These are phyloP conservation scores for Globisporangium orthogonon DNA, from an alignment of 352 stramenopile species.

Conservation along the genomic window DNA sequence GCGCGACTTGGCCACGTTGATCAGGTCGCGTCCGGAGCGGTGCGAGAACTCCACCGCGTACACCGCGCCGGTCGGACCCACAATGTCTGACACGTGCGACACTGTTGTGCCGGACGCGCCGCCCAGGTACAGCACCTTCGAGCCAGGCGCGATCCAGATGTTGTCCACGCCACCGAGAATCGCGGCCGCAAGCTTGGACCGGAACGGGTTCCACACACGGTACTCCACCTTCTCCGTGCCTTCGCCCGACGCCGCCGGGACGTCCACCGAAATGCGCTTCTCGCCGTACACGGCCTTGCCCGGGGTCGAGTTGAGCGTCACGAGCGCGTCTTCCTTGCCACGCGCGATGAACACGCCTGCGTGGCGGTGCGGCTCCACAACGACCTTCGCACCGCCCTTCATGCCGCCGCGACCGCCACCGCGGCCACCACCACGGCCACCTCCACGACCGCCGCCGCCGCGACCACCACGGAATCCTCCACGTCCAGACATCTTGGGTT, in stretches of 20 bases:
- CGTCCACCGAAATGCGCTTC: constrained; percentile 98
- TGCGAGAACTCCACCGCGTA: constrained; percentile 99
- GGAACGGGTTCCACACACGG: constrained; percentile 99
- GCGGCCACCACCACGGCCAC: constrained; percentile 49
- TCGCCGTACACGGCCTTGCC: constrained; percentile 99
- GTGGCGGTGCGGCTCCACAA: constrained; percentile 98
- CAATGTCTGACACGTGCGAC: constrained; percentile 99
- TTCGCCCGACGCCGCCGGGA: constrained; percentile 83
- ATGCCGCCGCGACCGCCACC: constrained; percentile 82
- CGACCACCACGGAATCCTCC: constrained; percentile 28
- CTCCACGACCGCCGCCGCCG: constrained; percentile 45
- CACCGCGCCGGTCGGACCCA: constrained; percentile 94
- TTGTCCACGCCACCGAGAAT: constrained; percentile 99
- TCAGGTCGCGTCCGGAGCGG: constrained; percentile 96
- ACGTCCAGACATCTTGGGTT: constrained; percentile 16
- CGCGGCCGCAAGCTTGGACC: constrained; percentile 98
- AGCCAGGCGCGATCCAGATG: constrained; percentile 97
- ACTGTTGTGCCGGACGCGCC: constrained; percentile 98
- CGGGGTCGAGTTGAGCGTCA: constrained; percentile 98
- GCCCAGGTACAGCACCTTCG: constrained; percentile 99
- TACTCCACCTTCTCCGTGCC: constrained; percentile 98
- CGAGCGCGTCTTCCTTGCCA: constrained; percentile 98
- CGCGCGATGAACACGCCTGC: constrained; percentile 98
- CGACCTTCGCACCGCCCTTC: constrained; percentile 94
- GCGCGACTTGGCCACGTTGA: constrained; percentile 98